phyloP scores from a whole-genome alignment of 2,329 filamentous ascomycete genomes.

The Escovopsis weberi region DNA sequence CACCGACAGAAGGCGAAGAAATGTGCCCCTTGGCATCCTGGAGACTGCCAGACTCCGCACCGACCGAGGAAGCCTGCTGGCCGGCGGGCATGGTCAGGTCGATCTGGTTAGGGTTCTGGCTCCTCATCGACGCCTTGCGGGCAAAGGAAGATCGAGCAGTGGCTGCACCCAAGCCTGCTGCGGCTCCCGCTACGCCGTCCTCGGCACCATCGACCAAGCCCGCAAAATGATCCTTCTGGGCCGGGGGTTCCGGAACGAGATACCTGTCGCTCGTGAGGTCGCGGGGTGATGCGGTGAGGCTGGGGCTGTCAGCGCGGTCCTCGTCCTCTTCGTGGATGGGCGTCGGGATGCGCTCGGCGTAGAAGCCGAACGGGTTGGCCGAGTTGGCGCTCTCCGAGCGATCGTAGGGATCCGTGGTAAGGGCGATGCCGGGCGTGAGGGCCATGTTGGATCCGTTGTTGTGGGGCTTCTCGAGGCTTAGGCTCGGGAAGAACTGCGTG shows the following conservation, averaged over 20 bases:
- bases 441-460: slow-evolving; percentile 34
- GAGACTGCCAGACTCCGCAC: no score
- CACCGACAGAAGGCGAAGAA: slow-evolving; percentile 24
- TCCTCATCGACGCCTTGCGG: slow-evolving; percentile 43
- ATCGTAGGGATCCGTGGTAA: slow-evolving; percentile 29
- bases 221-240: slow-evolving; percentile 12
- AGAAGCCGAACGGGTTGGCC: slow-evolving; percentile 58
- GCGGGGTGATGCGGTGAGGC: slow-evolving; percentile 9
- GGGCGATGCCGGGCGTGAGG: slow-evolving; percentile 13
- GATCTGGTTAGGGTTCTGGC: slow-evolving; percentile 33
- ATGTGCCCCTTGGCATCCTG: slow-evolving; percentile 25
- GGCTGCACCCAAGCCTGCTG: slow-evolving; percentile 22
- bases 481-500: slow-evolving; percentile 65
- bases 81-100: slow-evolving; percentile 46
- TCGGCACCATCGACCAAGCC: slow-evolving; percentile 20
- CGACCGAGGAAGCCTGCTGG: slow-evolving; percentile 42
- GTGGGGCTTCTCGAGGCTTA: slow-evolving; percentile 30
- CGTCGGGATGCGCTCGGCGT: slow-evolving; percentile 36
- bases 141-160: slow-evolving; percentile 23
- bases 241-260: not conserved
- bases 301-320: slow-evolving; percentile 8
- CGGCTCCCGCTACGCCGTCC: slow-evolving; percentile 21
- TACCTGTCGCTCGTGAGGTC: slow-evolving; percentile 2
- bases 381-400: slow-evolving; percentile 36
- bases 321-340: slow-evolving; percentile 22